Evolutionary conservation across 2,329 filamentous ascomycete species (phyloP).

Genomic region (Aspergillus cejpii): DNA sequence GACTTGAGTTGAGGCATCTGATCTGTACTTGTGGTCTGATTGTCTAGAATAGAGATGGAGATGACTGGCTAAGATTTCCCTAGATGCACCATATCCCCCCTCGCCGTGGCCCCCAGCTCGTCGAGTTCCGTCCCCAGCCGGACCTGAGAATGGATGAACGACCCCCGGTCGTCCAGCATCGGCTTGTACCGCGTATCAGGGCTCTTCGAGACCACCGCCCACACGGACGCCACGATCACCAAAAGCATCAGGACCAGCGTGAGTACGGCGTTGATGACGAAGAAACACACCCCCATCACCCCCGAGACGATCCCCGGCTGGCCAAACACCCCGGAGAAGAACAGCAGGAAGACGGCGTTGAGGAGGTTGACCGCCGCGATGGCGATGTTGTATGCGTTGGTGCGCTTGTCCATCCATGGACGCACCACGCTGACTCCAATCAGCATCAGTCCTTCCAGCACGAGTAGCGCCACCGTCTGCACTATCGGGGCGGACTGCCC

Average conservation of each 20-base stretch:
- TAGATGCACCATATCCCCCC: background rate
- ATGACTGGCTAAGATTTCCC: no score
- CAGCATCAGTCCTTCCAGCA: slow-evolving; percentile 72
- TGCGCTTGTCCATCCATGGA: slow-evolving; percentile 98
- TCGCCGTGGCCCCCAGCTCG: slow-evolving; percentile 60
- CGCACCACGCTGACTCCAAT: slow-evolving; percentile 72
- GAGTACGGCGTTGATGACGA: slow-evolving; percentile 78
- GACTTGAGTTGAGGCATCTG: background rate
- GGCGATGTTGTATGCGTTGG: slow-evolving; percentile 89
- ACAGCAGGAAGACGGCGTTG: slow-evolving; percentile 77
- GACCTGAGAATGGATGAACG: slow-evolving; percentile 86
- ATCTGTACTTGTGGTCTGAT: no score
- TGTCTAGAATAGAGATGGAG: no score
- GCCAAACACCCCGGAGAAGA: slow-evolving; percentile 81
- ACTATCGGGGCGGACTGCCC: slow-evolving; percentile 62
- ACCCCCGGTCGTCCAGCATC: slow-evolving; percentile 89
- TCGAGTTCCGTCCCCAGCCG: slow-evolving; percentile 74
- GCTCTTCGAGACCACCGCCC: slow-evolving; percentile 82
- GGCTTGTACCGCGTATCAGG: slow-evolving; percentile 89
- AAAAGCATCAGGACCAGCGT: slow-evolving; percentile 74
- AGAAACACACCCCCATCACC: slow-evolving; percentile 81
- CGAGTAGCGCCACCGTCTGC: slow-evolving; percentile 73
- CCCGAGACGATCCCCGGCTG: slow-evolving; percentile 76
- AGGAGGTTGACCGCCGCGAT: slow-evolving; percentile 85
- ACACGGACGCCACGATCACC: slow-evolving; percentile 66